Percentiles rank a stretch among this genome's conserved stretches.
phyloP scores from a whole-genome alignment of 2,329 filamentous ascomycete species.

The Aspergillus fischeri region DNA sequence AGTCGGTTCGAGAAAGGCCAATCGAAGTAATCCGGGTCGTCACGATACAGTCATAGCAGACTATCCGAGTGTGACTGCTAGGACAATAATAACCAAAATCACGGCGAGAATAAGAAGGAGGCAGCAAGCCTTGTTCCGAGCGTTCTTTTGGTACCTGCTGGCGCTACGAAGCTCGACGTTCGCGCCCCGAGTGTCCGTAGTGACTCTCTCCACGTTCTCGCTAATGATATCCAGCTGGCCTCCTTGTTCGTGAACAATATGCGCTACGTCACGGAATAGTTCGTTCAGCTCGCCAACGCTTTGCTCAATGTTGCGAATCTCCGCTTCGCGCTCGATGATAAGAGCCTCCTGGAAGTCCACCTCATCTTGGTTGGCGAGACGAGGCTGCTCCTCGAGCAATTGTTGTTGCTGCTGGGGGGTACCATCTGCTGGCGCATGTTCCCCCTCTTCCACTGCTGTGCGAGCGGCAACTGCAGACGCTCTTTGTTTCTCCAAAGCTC shows the following conservation, averaged over 20 bases:
- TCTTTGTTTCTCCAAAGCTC: conserved; percentile 87
- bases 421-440: conserved; percentile 25
- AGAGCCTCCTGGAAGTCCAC: conserved; percentile 96
- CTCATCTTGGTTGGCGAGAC: conserved; percentile 84
- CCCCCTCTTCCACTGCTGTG: conserved; percentile 64
- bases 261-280: conserved; percentile 94
- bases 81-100: conserved; percentile 81
- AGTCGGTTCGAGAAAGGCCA: conserved; percentile 8
- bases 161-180: conserved; percentile 82
- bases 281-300: conserved; percentile 94
- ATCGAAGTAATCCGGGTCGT: not conserved
- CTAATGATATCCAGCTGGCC: conserved; percentile 82
- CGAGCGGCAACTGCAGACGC: conserved; percentile 79
- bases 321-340: conserved; percentile 92
- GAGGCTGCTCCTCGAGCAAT: conserved; percentile 71
- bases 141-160: conserved; percentile 89
- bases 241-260: conserved; percentile 93
- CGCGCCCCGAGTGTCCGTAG: conserved; percentile 76
- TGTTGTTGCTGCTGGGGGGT: conserved; percentile 58
- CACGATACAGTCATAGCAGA: conserved; percentile 15
- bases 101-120: conserved; percentile 82
- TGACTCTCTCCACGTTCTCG: conserved; percentile 79
- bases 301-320: conserved; percentile 97
- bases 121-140: conserved; percentile 90
- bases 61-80: conserved; percentile 77